phyloP scores from a whole-genome alignment of 2,329 filamentous ascomycete species.

The Pseudogymnoascus sp. region DNA sequence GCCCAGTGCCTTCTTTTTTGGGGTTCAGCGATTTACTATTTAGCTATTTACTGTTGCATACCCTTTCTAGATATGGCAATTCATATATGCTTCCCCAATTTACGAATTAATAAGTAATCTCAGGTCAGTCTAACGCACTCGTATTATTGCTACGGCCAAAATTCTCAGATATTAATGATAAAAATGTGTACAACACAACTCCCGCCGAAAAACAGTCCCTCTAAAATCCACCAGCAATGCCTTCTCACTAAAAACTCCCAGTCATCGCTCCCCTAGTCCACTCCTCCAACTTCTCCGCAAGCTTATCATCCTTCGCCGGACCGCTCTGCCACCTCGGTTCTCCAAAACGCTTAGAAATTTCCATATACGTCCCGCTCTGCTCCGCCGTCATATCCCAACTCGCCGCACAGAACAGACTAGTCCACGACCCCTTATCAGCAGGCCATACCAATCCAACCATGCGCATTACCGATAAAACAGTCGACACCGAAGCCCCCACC shows the following conservation, averaged over 20 bases:
- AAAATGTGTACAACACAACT: background rate
- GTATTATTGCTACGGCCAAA: background rate
- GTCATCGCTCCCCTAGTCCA: slow-evolving; percentile 30
- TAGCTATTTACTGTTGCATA: background rate
- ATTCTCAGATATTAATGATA: background rate
- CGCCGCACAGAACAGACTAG: slow-evolving; percentile 31
- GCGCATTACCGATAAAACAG: slow-evolving; percentile 15
- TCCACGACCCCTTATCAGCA: slow-evolving; percentile 31
- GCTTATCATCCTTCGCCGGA: slow-evolving; percentile 28
- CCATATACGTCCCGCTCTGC: slow-evolving; percentile 31
- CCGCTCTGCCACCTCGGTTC: slow-evolving; percentile 30
- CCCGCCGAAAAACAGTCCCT: background rate
- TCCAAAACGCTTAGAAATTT: slow-evolving; percentile 25
- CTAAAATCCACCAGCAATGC: background rate
- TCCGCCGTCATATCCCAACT: slow-evolving; percentile 32
- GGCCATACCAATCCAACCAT: slow-evolving; percentile 21
- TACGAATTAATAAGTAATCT: background rate
- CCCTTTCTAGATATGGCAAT: background rate
- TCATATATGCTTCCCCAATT: background rate
- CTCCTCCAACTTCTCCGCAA: slow-evolving; percentile 30
- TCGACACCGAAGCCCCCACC: slow-evolving; percentile 12
- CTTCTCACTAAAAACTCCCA: slow-evolving; percentile 11
- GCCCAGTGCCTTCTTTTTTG: background rate
- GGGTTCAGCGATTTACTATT: background rate
- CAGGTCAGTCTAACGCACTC: background rate